Percentiles rank a stretch among this genome's conserved stretches.
Evolutionary conservation across 2,329 filamentous ascomycete species (phyloP).

Genomic region (Onygenales sp.): DNA sequence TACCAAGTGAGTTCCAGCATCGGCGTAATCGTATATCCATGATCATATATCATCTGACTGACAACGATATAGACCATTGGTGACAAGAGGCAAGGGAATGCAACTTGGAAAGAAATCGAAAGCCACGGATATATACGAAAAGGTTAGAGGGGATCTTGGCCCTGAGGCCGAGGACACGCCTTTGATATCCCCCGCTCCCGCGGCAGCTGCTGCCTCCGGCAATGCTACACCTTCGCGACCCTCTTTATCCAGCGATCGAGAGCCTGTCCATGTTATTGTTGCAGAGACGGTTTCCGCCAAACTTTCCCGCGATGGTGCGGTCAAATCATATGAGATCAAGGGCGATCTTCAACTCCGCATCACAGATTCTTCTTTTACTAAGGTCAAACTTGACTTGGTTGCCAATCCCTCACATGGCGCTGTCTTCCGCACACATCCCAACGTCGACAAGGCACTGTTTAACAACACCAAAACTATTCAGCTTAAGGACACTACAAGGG

Average conservation of each 20-base stretch:
- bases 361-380: conserved; percentile 77
- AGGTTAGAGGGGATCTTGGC: conserved; percentile 85
- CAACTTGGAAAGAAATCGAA: conserved; percentile 98
- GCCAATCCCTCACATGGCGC: conserved; percentile 71
- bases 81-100: conserved; percentile 93
- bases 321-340: conserved; percentile 80
- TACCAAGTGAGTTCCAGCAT: conserved; percentile 53
- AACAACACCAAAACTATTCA: conserved; percentile 75
- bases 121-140: conserved; percentile 93
- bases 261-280: conserved; percentile 79
- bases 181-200: conserved; percentile 52
- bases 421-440: conserved; percentile 91
- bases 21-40: not conserved
- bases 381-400: conserved; percentile 75
- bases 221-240: conserved; percentile 45
- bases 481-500: conserved; percentile 75
- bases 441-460: conserved; percentile 86
- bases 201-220: conserved; percentile 42
- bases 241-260: conserved; percentile 63
- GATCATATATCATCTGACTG: not conserved
- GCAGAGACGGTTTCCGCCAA: conserved; percentile 86
- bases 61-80: conserved; percentile 32
- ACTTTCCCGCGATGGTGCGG: conserved; percentile 74
- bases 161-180: conserved; percentile 70
- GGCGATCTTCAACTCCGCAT: conserved; percentile 90